phyloP scores from a whole-genome alignment of 2,329 filamentous ascomycete genomes.

The Trichophyton benhamiae region DNA sequence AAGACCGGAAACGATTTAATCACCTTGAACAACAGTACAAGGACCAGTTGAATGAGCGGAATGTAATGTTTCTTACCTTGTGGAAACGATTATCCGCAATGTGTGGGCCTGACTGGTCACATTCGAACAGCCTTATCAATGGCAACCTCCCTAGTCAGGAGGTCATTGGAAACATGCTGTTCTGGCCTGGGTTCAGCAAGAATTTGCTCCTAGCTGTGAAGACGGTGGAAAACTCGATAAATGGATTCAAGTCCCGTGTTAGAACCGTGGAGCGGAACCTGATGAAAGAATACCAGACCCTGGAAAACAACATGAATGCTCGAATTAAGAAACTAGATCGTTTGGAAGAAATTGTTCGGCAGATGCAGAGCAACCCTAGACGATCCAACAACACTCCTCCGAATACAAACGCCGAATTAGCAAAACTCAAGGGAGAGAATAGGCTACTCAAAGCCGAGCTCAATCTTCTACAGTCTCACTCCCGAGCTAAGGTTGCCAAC shows the following conservation, averaged over 20 bases:
- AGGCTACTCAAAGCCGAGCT: constrained; percentile 49
- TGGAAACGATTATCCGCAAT: constrained; percentile 81
- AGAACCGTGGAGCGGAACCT: constrained; percentile 77
- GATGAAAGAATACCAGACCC: constrained; percentile 76
- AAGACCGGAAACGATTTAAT: constrained; percentile 65
- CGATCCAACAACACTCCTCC: constrained; percentile 21
- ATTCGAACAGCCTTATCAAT: constrained; percentile 78
- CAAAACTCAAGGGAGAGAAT: constrained; percentile 48
- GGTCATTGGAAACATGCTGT: constrained; percentile 68
- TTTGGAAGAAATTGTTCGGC: constrained; percentile 66
- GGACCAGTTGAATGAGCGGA: constrained; percentile 80
- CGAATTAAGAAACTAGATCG: constrained; percentile 77
- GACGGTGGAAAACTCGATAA: constrained; percentile 68
- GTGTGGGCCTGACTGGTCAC: constrained; percentile 84
- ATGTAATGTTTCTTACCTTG: constrained; percentile 71
- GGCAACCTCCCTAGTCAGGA: constrained; percentile 77
- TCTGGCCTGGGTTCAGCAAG: constrained; percentile 67
- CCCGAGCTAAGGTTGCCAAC: constrained; percentile 40
- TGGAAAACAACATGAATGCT: constrained; percentile 69
- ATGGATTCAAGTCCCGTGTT: constrained; percentile 66
- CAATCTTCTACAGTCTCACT: constrained; percentile 56
- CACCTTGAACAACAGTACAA: constrained; percentile 67
- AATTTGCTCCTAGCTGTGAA: constrained; percentile 80
- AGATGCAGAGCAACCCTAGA: constrained; percentile 32
- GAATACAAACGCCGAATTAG: constrained; percentile 40